Conservation (phyloP, 371 early-diverging fungal species). For the Antonospora locustae region DNA sequence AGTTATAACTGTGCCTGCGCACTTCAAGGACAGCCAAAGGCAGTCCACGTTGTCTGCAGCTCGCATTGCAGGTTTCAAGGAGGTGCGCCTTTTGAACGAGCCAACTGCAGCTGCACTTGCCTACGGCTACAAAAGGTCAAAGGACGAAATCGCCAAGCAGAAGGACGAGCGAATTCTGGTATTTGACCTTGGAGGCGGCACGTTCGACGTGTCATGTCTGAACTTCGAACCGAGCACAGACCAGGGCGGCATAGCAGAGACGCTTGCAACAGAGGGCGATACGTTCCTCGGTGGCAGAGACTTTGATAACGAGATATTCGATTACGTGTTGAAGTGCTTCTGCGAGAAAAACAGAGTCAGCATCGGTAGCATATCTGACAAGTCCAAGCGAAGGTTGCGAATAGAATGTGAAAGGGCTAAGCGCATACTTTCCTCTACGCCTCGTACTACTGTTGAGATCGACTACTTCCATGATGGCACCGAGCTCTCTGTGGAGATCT, state of each 20-base stretch:
- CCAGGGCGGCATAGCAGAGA: conserved; percentile 39
- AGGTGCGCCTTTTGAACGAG: conserved; percentile 57
- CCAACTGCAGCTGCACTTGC: conserved; percentile 94
- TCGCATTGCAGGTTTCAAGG: conserved; percentile 47
- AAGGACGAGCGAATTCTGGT: conserved; percentile 58
- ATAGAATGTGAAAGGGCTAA: conserved; percentile 75
- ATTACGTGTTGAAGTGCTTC: conserved; percentile 42
- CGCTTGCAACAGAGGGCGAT: conserved; percentile 54
- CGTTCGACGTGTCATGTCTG: conserved; percentile 55
- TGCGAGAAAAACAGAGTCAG: conserved; percentile 31
- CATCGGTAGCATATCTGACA: conserved; percentile 11
- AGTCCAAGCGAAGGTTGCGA: conserved; percentile 70
- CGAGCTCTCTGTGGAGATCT: conserved; percentile 77
- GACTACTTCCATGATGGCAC: conserved; percentile 60
- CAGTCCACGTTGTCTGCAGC: conserved; percentile 53
- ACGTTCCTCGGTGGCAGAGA: conserved; percentile 55
- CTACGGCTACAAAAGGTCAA: conserved; percentile 77
- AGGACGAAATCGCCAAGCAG: conserved; percentile 50
- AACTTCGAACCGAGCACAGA: conserved; percentile 37
- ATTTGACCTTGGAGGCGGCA: conserved; percentile 57
- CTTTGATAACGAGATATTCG: conserved; percentile 51
- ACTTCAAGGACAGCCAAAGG: conserved; percentile 55
- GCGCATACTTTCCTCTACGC: conserved; percentile 73
- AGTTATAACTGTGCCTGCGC: conserved; percentile 55
- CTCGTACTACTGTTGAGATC: conserved; percentile 70